Conservation (phyloP, 768 basidiomycete species). For the Zangia roseola region DNA sequence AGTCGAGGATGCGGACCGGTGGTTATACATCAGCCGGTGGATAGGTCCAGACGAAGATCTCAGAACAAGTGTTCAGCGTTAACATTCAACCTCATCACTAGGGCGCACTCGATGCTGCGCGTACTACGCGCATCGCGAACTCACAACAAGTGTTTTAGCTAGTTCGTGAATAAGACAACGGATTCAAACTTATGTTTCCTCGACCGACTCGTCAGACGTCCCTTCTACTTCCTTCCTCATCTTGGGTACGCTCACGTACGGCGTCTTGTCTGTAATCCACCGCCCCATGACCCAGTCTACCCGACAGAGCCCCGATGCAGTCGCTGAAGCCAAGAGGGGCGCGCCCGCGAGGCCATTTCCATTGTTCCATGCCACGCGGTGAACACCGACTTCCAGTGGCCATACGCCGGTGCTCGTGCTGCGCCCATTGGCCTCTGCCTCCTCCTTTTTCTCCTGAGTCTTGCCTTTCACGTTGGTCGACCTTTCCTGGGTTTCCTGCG, state of each 20-base stretch:
- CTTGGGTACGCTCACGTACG: conserved; percentile 61
- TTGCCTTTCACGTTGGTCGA: conserved; percentile 35
- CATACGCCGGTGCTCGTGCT: conserved; percentile 63
- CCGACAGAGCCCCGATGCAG: conserved; percentile 81
- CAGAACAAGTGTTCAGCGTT: no score
- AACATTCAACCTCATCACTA: no score
- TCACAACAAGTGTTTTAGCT: no score
- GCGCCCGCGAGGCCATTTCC: conserved; percentile 62
- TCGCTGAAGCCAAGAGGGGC: conserved; percentile 71
- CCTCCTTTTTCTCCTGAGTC: conserved; percentile 25
- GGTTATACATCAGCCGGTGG: no score
- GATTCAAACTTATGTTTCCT: conserved; percentile 13
- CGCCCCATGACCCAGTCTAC: conserved; percentile 80
- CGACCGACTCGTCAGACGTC: conserved; percentile 37
- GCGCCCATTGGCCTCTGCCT: conserved; percentile 10
- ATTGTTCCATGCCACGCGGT: conserved; percentile 80
- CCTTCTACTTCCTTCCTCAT: conserved; percentile 58
- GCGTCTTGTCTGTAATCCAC: conserved; percentile 64
- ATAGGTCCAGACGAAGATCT: no score
- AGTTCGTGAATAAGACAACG: neutral
- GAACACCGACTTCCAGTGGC: conserved; percentile 75
- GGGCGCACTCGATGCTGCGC: no score
- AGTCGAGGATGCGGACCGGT: no score
- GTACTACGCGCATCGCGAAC: no score
- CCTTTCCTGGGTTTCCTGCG: conserved; percentile 48